Evolutionary conservation across 371 early-diverging fungal genomes (phyloP).

Genomic region (Mortierella sp.): DNA sequence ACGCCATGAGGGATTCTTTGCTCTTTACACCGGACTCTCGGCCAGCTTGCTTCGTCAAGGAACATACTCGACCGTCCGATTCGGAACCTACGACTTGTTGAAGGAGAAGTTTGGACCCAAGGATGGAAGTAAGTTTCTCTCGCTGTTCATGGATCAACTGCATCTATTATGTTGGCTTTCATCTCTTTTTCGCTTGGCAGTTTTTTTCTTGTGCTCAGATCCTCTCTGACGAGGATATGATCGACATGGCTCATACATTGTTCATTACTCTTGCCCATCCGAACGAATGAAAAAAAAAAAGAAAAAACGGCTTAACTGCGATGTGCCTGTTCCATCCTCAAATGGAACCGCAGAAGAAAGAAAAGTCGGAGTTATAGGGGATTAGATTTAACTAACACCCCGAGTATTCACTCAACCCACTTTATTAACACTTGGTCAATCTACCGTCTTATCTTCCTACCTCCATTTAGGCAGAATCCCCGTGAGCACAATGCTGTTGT

Average conservation of each 20-base stretch:
- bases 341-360: too few relatives aligned
- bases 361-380: conserved; percentile 13
- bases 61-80: conserved; percentile 87
- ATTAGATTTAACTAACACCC: neutral
- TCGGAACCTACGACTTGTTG: conserved; percentile 81
- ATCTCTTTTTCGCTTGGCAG: neutral
- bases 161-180: neutral
- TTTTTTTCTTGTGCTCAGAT: neutral
- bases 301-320: neutral
- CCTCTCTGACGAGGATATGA: neutral
- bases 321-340: neutral
- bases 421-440: neutral
- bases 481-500: conserved; percentile 70
- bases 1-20: conserved; percentile 66
- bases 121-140: conserved; percentile 64
- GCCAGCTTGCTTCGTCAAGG: conserved; percentile 83
- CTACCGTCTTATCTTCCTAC: neutral
- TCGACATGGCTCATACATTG: neutral
- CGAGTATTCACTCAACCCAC: neutral
- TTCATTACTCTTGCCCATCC: neutral
- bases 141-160: neutral
- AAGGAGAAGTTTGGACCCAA: conserved; percentile 65
- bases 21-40: conserved; percentile 79
- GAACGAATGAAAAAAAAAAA: neutral
- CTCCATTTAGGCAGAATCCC: conserved; percentile 62